These are phyloP conservation scores for Anthracocystis walkeri DNA, from an alignment of 1,284 basidiomycete genomes.

Conservation along the genomic window DNA sequence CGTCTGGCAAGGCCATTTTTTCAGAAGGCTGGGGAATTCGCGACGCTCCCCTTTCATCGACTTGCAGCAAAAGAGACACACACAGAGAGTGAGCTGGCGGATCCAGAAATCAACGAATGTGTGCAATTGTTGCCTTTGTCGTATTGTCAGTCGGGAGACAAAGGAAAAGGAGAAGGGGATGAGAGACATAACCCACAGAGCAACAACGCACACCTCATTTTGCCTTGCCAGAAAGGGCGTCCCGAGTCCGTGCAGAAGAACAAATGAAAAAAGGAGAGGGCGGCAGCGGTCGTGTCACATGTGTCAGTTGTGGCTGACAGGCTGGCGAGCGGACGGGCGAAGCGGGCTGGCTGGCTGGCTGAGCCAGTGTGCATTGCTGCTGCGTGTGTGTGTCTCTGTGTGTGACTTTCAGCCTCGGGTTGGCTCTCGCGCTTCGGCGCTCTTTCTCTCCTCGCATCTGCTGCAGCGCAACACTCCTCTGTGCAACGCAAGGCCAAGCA, in stretches of 20 bases:
- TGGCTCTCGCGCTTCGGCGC: neutral
- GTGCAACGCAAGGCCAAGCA: too few species aligned
- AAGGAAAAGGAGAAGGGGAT: neutral
- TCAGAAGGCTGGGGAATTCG: too few species aligned
- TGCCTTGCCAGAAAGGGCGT: too few species aligned
- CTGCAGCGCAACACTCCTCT: neutral
- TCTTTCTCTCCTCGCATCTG: neutral
- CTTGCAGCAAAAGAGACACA: constrained; percentile 3
- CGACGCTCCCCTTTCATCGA: too few species aligned
- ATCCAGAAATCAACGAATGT: too few species aligned
- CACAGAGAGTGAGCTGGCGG: too few species aligned
- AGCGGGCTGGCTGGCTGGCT: neutral
- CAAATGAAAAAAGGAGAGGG: neutral
- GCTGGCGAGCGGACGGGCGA: neutral
- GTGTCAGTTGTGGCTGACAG: constrained; percentile 1
- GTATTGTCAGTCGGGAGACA: neutral
- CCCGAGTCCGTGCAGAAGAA: neutral
- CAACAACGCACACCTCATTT: neutral
- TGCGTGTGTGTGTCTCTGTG: constrained; percentile 1
- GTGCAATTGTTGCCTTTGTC: neutral
- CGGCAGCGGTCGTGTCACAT: neutral
- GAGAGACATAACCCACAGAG: neutral
- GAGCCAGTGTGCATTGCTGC: neutral
- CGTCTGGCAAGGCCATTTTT: constrained; percentile 1
- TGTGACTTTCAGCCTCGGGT: constrained; percentile 1